Evolutionary conservation across 805 yeast genomes (phyloP), one percentile per base, ranked within the genome.

Genomic region (Kluyveromyces nonfermentans): DNA sequence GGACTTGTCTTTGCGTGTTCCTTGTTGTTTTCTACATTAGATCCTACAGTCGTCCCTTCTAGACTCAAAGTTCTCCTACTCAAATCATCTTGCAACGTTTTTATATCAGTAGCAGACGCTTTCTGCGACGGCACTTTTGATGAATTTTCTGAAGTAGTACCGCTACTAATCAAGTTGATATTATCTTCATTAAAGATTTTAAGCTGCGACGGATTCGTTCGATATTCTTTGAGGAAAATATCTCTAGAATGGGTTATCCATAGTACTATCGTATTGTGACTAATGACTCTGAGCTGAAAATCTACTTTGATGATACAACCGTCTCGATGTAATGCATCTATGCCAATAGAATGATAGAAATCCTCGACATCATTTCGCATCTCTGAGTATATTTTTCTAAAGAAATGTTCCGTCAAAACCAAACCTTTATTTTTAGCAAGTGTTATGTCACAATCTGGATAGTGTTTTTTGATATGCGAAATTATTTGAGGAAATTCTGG

Each of bases 391-490:
- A 78, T 71, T 50, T 80, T 79, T 49, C 97, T 73, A 65, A 90
- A 88, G 58, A 84, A 82, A 63, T 88, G 96, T 61, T 89, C 97
- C 0, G 97, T 95, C 10, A 89, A 66, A 0, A 89, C 96, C 41
- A 85, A 64, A 1, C 96, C 96, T 46, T 48, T 60, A 42, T 60
- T 62, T 31, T 48, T 50, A 0, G 82, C 76, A 28, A 64, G 49
- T 14, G 54, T 51, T 3, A 71, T 56, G 45, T 59, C 63, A 48
- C 75, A 47, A 16, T 64, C 55, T 21, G 72, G 68, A 50, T 69
- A 67, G 28, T 71, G 66, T 6, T 41, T 47, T 14, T 41, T 41
- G 17, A 68, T 59, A 35, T 53, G 60, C 5, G 54, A 49, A 41
- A 71, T 57, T 6, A 69, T 55, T 14, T 63, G 60, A 2, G 73